A percentile compares a stretch with the other conserved stretches of the same genome.
phyloP scores from a whole-genome alignment of 495 filamentous ascomycete genomes.

The Lophium mytilinum region DNA sequence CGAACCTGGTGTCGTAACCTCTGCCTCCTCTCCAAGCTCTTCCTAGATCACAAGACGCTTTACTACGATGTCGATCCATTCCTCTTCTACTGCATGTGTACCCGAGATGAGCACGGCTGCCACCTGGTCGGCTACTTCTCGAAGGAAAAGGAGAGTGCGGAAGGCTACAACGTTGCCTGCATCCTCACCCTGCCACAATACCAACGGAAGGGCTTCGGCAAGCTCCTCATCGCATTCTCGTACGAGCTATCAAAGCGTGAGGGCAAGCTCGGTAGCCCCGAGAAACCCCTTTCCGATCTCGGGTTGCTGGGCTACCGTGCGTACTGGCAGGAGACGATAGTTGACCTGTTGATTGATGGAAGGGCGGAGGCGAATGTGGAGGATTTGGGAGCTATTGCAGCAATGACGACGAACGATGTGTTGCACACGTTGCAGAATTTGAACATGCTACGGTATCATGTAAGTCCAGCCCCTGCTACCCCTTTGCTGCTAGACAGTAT shows the following conservation, averaged over 20 bases:
- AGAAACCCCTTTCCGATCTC: constrained; percentile 92
- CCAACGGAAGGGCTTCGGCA: constrained; percentile 87
- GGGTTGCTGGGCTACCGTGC: constrained; percentile 87
- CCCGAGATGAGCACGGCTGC: constrained; percentile 73
- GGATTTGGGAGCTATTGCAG: constrained; percentile 62
- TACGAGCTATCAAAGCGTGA: constrained; percentile 96
- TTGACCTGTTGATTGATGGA: constrained; percentile 66
- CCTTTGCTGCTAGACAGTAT: background rate
- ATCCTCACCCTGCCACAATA: constrained; percentile 95
- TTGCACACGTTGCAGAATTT: constrained; percentile 85
- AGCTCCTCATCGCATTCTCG: constrained; percentile 90
- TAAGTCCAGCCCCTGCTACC: constrained; percentile 29
- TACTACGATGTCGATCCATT: constrained; percentile 99
- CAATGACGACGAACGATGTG: constrained; percentile 95
- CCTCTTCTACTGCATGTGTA: constrained; percentile 96
- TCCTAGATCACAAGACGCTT: constrained; percentile 98
- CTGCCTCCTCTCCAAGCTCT: constrained; percentile 88
- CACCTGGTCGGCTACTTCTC: constrained; percentile 96
- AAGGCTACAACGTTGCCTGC: constrained; percentile 95
- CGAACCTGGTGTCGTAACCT: constrained; percentile 95
- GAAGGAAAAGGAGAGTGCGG: constrained; percentile 94
- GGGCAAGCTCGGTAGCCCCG: constrained; percentile 85
- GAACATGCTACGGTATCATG: constrained; percentile 87
- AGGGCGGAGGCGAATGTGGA: constrained; percentile 68
- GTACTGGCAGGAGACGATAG: constrained; percentile 92